phyloP scores from a whole-genome alignment of 169 alveolate genomes.

The Besnoitia besnoiti region DNA sequence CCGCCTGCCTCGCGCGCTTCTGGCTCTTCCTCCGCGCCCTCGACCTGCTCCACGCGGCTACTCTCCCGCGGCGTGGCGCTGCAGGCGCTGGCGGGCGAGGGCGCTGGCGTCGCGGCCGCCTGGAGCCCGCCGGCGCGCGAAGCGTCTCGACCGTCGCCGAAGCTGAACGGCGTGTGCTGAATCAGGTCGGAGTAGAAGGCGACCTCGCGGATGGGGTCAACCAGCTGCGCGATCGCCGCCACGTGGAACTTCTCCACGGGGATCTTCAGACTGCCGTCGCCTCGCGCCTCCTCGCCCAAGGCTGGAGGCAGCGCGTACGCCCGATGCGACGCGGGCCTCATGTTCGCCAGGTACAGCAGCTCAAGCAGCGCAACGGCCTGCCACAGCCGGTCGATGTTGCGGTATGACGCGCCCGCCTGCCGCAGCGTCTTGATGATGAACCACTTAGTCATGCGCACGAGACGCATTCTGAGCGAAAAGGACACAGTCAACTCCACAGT shows the following conservation, averaged over 20 bases:
- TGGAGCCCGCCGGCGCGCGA: neutral
- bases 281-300: neutral
- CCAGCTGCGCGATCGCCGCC: neutral
- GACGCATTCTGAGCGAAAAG: conserved; percentile 19
- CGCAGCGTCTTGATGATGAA: neutral
- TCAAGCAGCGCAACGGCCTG: conserved; percentile 37
- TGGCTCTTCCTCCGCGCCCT: neutral
- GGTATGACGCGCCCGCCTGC: neutral
- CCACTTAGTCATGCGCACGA: conserved; percentile 1
- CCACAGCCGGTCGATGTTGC: conserved; percentile 46
- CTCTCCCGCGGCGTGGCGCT: no score
- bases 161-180: neutral
- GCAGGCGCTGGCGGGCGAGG: neutral
- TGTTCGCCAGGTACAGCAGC: conserved; percentile 47
- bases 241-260: conserved; percentile 46
- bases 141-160: neutral
- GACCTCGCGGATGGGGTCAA: conserved; percentile 48
- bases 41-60: neutral
- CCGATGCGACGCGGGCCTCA: neutral
- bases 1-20: neutral
- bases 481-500: neutral
- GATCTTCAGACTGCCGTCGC: neutral
- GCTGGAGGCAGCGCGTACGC: neutral
- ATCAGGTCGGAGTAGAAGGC: conserved; percentile 9
- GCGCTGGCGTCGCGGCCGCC: neutral